Evolutionary conservation across 73 alveolate species (phyloP), one percentile per base, ranked within the genome.

Genomic region (Paraurostyla sp.): DNA sequence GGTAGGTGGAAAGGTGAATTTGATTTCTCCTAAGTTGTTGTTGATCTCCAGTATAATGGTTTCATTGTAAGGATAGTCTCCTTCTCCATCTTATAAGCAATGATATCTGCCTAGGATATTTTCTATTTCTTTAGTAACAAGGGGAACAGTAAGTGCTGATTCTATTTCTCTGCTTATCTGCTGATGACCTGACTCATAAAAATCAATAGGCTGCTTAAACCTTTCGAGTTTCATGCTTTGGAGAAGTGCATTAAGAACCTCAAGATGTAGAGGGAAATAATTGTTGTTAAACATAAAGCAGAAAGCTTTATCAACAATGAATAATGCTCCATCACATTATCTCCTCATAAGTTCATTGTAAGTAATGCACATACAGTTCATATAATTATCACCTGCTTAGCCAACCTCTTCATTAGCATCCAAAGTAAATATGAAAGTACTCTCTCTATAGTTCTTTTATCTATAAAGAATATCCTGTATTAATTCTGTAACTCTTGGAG

Each of bases 261-360:
- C 89, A 16, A 78, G 62, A 52, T 78, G 89, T 3, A 54, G 46
- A 13, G 63, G 78, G 69, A 43, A 78, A 36, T 43, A 78, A 40
- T 25, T 29, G 78, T 78, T 78, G 6, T 20, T 11, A 35, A 78
- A 78, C 89, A 78, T 78, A 52, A 78, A 78, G 89, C 89, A 78
- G 46, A 27, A 78, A n/a, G 80, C 63, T 35, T 78, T 78, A 35
- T 78, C 3, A 52, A 40, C 50, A 0, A 54, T 13, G 29, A 43
- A 78, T 52, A 78, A 27, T 38, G 48, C 27, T 15, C 58, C 54
- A 20, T 76, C 71, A 3, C 62, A 23, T 52, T 51, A 9, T 52
- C 76, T 51, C 54, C 76, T 49, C 89, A 49, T 40, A 51, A 49
- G 35, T 13, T 76, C 89, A 35, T 78, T 52, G 40, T 51, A 52